phyloP scores from a whole-genome alignment of 306 rosid genomes.

The Quercus mongolica region DNA sequence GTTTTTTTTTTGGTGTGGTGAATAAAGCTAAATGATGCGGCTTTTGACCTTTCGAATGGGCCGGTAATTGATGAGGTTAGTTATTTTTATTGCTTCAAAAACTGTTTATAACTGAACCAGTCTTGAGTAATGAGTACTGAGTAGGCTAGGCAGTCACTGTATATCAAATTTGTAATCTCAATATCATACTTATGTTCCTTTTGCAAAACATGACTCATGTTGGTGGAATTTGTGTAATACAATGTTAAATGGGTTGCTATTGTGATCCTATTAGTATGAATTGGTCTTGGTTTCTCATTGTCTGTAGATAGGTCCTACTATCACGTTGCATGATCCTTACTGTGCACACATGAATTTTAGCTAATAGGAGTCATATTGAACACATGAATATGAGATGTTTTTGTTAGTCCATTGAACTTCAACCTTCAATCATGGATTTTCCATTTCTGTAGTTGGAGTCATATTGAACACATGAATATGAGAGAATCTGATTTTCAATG shows the following conservation, averaged over 20 bases:
- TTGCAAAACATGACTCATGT: background rate
- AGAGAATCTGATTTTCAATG: background rate
- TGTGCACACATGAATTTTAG: background rate
- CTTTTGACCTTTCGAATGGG: slow-evolving; percentile 90
- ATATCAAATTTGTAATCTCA: background rate
- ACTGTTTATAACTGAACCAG: background rate
- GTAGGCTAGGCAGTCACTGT: no score
- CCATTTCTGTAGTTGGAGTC: background rate
- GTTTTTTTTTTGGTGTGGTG: slow-evolving; percentile 21
- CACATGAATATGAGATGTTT: background rate
- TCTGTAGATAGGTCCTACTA: no score
- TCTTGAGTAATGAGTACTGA: background rate
- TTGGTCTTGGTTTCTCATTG: background rate
- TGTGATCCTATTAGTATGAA: background rate
- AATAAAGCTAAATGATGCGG: slow-evolving; percentile 81
- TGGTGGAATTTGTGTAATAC: background rate
- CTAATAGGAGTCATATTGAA: background rate
- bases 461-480: background rate
- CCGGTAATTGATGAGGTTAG: slow-evolving; percentile 73
- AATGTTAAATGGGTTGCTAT: background rate
- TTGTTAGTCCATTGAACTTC: background rate
- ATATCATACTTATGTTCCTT: background rate
- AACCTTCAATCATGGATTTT: background rate
- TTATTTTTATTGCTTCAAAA: background rate
- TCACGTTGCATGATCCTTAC: no score